Conservation (phyloP, 164 flowering plant species). For the Paratinospora sagittata region DNA sequence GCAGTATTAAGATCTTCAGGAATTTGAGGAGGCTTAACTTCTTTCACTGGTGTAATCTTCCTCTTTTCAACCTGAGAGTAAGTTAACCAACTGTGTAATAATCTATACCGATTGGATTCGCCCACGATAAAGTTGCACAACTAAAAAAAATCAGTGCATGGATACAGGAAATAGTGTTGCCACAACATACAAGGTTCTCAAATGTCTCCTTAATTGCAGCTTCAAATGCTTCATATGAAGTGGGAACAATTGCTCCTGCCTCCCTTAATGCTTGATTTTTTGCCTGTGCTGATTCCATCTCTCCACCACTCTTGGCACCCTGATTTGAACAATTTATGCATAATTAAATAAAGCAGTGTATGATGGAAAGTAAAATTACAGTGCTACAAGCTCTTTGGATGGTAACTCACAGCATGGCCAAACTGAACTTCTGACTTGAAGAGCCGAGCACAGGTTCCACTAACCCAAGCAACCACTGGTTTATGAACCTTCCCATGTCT, state of each 20-base stretch:
- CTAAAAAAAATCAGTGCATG: too few species aligned
- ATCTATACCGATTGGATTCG: not conserved
- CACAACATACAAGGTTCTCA: constrained; percentile 63
- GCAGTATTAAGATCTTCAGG: constrained; percentile 96
- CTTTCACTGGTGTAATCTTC: constrained; percentile 70
- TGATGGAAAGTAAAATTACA: not conserved
- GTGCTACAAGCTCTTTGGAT: not conserved
- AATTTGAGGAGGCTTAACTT: constrained; percentile 82
- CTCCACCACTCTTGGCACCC: constrained; percentile 99
- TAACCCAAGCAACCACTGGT: constrained; percentile 99
- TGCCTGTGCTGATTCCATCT: constrained; percentile 98
- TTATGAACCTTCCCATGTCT: constrained; percentile 87
- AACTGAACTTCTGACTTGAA: constrained; percentile 99
- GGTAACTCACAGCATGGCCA: constrained; percentile 95
- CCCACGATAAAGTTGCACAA: not conserved
- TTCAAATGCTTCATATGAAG: constrained; percentile 92
- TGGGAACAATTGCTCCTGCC: constrained; percentile 96
- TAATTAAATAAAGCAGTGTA: not conserved
- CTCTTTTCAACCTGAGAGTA: constrained; percentile 63
- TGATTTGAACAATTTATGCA: constrained; percentile 22
- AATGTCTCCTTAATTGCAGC: constrained; percentile 81
- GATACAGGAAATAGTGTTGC: not conserved
- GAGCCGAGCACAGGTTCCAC: constrained; percentile 96
- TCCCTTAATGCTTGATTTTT: constrained; percentile 91
- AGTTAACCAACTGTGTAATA: not conserved